Evolutionary conservation across 2,329 filamentous ascomycete species (phyloP).

Genomic region (Magnaporthales sp.): DNA sequence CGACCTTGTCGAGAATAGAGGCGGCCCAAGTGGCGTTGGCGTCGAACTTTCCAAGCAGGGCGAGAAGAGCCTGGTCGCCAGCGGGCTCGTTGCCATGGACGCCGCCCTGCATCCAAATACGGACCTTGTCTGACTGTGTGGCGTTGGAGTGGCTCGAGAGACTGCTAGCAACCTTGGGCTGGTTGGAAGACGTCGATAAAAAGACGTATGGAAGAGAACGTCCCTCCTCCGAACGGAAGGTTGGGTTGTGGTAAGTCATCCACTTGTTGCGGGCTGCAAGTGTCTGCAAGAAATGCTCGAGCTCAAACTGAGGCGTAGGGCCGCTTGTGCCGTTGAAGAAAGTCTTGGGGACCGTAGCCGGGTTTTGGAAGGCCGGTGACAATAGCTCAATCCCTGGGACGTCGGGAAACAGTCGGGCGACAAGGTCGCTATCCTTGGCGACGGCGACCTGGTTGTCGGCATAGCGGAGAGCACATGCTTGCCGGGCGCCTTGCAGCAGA

Average conservation of each 20-base stretch:
- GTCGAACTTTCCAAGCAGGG: slow-evolving; percentile 1
- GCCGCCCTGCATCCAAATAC: neutral
- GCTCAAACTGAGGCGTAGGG: neutral
- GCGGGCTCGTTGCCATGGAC: slow-evolving; percentile 5
- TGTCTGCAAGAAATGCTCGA: neutral
- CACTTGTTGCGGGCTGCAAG: neutral
- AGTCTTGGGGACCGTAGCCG: neutral
- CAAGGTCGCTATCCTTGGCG: neutral
- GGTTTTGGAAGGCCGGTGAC: neutral
- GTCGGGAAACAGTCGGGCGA: neutral
- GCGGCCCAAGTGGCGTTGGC: slow-evolving; percentile 1
- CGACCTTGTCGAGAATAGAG: neutral
- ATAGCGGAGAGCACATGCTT: neutral
- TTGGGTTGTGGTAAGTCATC: slow-evolving; percentile 1
- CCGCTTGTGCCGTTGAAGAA: neutral
- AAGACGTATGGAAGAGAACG: neutral
- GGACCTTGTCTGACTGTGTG: neutral
- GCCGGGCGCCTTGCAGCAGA: neutral
- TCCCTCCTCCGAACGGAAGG: slow-evolving; percentile 3
- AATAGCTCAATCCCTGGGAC: neutral
- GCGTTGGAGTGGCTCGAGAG: neutral
- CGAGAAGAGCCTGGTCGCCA: neutral
- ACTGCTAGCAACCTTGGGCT: neutral
- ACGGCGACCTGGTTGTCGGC: slow-evolving; percentile 1
- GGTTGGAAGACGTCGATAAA: neutral